Base-by-base conservation (phyloP, 495 filamentous ascomycete genomes). In the Xylaria venustula region DNA sequence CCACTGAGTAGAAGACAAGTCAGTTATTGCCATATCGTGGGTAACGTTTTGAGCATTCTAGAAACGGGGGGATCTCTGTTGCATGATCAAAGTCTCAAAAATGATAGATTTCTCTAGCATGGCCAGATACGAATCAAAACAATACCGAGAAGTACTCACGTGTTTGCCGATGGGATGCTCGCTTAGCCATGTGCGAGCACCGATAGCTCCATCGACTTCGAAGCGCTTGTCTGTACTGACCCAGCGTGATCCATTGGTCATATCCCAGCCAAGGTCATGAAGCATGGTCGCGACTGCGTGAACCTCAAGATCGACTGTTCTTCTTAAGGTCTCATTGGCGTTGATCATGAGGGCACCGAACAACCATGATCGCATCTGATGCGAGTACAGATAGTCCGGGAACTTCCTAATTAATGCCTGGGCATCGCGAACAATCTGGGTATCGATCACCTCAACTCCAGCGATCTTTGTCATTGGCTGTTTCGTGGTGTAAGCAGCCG, bases 131-230 rank as follows among this genome's bases (percentile, higher is more conserved):
- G 37, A 40, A 40, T 5, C 5, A 34, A 34, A 34, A 34, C 5
- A 12, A 40, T 40, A 12, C 14, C 7, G 37, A 40, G 37, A 3
- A 40, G 7, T 40, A 40, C 37, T 40, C 15, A 40, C 37, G 14
- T 8, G 12, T 34, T 51, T 55, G 45, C 60, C 60, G 17, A 26
- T 57, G 22, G 52, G 52, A 17, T 50, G 42, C 15, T 55, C 52
- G 42, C 85, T 75, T 15, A 95, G 71, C 41, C 89, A 77, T 48
- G 82, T 88, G 4, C 92, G 90, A 66, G 94, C 91, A 6, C 93
- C 93, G 2, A 96, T 90, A 2, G 91, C 93, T 3, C 92, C 93
- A 34, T 90, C 75, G 34, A 79, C 71, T 63, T 79, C 76, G 60
- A 77, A 79, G 23, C 71, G 65, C 32, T 70, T 71, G 52, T 73